Evolutionary conservation across 2,329 filamentous ascomycete species (phyloP).

Genomic region (Macrophomina tecta): DNA sequence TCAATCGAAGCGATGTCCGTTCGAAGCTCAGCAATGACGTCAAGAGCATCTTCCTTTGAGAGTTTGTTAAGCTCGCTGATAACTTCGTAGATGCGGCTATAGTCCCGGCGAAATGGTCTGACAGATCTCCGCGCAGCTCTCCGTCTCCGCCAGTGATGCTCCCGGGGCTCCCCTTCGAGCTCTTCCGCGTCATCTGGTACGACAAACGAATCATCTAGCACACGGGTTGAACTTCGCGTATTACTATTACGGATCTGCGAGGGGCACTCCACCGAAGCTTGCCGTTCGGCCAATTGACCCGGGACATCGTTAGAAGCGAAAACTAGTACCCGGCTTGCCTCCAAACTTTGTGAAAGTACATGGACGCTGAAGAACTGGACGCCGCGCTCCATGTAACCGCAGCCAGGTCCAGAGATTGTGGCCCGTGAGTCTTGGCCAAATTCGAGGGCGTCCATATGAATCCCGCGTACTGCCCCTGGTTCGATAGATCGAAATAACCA

Average conservation of each 20-base stretch:
- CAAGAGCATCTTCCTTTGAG: neutral
- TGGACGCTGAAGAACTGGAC: constrained; percentile 39
- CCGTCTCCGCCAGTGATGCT: neutral
- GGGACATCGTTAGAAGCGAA: constrained; percentile 26
- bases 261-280: constrained; percentile 18
- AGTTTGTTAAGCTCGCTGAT: neutral
- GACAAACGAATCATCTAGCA: constrained; percentile 39
- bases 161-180: neutral
- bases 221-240: constrained; percentile 22
- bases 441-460: constrained; percentile 31
- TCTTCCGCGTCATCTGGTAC: constrained; percentile 35
- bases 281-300: neutral
- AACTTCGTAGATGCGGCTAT: neutral
- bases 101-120: neutral
- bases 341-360: constrained; percentile 35
- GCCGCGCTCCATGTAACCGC: constrained; percentile 31
- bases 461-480: neutral
- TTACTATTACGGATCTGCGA: constrained; percentile 30
- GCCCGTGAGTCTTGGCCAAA: constrained; percentile 29
- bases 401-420: constrained; percentile 26
- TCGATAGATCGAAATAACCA: neutral
- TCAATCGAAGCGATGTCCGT: neutral
- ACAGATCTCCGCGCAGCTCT: neutral
- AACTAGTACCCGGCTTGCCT: constrained; percentile 35
- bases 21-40: neutral